Evolutionary conservation across 495 filamentous ascomycete genomes (phyloP).

Genomic region (Saxophila tyrrhenica): DNA sequence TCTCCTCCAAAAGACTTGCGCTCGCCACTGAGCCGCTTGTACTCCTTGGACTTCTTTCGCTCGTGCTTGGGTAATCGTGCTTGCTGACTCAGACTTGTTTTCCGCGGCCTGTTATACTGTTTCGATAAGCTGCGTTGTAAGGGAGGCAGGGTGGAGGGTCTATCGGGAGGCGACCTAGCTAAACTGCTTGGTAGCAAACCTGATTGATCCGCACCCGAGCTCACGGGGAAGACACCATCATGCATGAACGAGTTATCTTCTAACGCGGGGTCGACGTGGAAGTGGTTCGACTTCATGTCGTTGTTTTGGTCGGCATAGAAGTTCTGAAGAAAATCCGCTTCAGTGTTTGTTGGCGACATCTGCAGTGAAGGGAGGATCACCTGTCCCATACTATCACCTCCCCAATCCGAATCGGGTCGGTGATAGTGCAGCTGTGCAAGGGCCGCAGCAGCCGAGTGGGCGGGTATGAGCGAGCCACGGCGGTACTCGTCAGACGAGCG

Average conservation of each 20-base stretch:
- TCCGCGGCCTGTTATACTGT: constrained; percentile 54
- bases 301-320: constrained; percentile 17
- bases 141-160: constrained; percentile 75
- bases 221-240: constrained; percentile 34
- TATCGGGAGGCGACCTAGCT: constrained; percentile 68
- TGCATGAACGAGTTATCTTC: constrained; percentile 9
- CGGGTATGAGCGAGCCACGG: constrained; percentile 48
- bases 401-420: constrained; percentile 60
- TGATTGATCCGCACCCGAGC: constrained; percentile 38
- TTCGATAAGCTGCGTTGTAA: constrained; percentile 48
- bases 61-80: constrained; percentile 64
- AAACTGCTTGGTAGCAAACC: constrained; percentile 75
- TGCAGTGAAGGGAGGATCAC: constrained; percentile 18
- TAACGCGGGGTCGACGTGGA: constrained; percentile 13
- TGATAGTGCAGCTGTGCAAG: constrained; percentile 80
- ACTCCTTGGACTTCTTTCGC: constrained; percentile 61
- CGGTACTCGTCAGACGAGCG: constrained; percentile 52
- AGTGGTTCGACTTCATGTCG: constrained; percentile 20
- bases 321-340: constrained; percentile 23
- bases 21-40: constrained; percentile 54
- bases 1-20: constrained; percentile 63
- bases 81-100: constrained; percentile 70
- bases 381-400: constrained; percentile 11
- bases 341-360: constrained; percentile 19
- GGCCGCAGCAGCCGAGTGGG: constrained; percentile 73